A percentile compares a stretch with the other conserved stretches of the same genome.
Evolutionary conservation across 106 monocot genomes (phyloP).

Genomic region (Ottelia alismoides): DNA sequence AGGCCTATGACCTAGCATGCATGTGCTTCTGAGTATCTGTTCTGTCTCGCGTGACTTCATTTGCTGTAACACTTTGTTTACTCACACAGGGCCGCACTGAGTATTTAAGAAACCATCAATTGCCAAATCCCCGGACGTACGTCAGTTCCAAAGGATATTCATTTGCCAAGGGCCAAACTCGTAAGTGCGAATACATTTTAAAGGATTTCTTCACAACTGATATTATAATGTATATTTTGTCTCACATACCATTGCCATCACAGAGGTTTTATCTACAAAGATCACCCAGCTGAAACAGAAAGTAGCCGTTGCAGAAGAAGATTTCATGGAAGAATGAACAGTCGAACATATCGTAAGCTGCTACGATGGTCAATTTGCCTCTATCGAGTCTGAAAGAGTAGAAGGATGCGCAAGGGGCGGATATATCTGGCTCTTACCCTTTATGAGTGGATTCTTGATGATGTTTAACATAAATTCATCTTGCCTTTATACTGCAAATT

Average conservation of each 20-base stretch:
- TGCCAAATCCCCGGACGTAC: conserved; percentile 68
- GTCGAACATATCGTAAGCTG: too few relatives aligned
- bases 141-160: conserved; percentile 59
- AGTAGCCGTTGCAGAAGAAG: conserved; percentile 26
- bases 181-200: conserved; percentile 13
- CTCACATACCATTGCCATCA: background rate
- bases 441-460: too few relatives aligned
- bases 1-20: background rate
- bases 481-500: too few relatives aligned
- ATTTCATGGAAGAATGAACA: conserved; percentile 69
- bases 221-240: background rate
- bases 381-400: too few relatives aligned
- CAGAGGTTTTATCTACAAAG: conserved; percentile 66
- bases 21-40: background rate
- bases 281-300: conserved; percentile 41
- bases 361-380: too few relatives aligned
- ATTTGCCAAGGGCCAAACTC: conserved; percentile 61
- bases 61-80: background rate
- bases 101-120: conserved; percentile 57
- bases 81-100: conserved; percentile 38
- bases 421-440: too few relatives aligned
- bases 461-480: too few relatives aligned
- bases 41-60: background rate
- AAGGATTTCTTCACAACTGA: background rate
- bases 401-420: too few relatives aligned